Evolutionary conservation across 2,329 filamentous ascomycete species (phyloP).

Genomic region (Aureobasidium mangrovei): DNA sequence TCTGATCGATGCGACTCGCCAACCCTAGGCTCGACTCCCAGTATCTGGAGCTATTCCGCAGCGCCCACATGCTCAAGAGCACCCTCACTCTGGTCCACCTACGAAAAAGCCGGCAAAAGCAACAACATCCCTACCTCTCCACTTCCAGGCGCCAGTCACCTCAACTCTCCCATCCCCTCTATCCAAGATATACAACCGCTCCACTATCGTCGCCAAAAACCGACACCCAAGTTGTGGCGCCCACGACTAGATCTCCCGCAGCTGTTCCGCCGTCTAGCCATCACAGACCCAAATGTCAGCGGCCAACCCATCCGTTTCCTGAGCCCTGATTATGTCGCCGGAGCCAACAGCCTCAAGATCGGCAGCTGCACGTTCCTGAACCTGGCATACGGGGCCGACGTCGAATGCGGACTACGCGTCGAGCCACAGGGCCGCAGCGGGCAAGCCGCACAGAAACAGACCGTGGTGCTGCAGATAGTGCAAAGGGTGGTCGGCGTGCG

Average conservation of each 20-base stretch:
- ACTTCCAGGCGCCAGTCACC: conserved; percentile 8
- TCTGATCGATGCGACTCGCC: conserved; percentile 6
- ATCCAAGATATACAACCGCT: neutral
- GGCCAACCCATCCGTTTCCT: conserved; percentile 23
- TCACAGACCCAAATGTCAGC: conserved; percentile 22
- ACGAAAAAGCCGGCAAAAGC: neutral
- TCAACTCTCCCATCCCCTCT: neutral
- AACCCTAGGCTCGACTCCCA: neutral
- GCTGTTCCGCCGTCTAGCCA: conserved; percentile 15
- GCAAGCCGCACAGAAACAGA: neutral
- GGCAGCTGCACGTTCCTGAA: conserved; percentile 23
- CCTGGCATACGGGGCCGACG: conserved; percentile 22
- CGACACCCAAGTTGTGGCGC: no score
- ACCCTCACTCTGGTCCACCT: no score
- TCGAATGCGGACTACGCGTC: conserved; percentile 22
- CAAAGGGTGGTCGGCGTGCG: conserved; percentile 23
- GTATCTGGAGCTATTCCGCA: neutral
- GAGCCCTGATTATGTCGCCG: conserved; percentile 18
- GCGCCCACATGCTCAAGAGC: neutral
- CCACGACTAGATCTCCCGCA: neutral
- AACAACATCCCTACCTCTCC: neutral
- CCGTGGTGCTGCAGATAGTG: conserved; percentile 23
- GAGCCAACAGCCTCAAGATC: conserved; percentile 17
- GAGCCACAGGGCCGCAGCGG: conserved; percentile 14
- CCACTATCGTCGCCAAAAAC: no score